Evolutionary conservation across 2,329 filamentous ascomycete genomes (phyloP).

Genomic region (Westerdykella aurantiaca): DNA sequence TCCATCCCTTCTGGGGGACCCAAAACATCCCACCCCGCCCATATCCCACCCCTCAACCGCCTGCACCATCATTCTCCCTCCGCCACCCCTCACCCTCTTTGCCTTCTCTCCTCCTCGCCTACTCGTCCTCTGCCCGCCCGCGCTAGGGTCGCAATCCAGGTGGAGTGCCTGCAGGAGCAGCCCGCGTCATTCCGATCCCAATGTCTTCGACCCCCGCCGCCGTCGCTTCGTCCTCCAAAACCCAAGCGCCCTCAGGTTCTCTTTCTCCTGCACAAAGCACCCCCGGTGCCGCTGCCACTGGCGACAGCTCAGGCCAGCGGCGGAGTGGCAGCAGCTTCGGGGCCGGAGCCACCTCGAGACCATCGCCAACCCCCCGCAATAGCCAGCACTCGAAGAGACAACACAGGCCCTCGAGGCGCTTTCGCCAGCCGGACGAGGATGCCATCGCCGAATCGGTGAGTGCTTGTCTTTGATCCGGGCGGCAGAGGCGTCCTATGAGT

Average conservation of each 20-base stretch:
- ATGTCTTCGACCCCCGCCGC: constrained; percentile 44
- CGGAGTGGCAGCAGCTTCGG: constrained; percentile 38
- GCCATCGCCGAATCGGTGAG: constrained; percentile 73
- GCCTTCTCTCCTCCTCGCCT: not conserved
- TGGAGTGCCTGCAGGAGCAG: no score
- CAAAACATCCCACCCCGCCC: constrained; percentile 13
- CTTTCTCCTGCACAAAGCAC: constrained; percentile 42
- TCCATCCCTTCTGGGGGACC: constrained; percentile 28
- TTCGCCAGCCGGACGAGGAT: constrained; percentile 74
- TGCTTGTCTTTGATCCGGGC: constrained; percentile 13
- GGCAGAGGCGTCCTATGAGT: not conserved
- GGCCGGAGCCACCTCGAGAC: constrained; percentile 34
- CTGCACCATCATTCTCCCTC: constrained; percentile 3
- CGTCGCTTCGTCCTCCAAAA: constrained; percentile 39
- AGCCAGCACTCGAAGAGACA: constrained; percentile 72
- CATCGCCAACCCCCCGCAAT: constrained; percentile 58
- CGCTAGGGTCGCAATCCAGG: not conserved
- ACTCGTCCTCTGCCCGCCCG: not conserved
- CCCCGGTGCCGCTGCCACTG: constrained; percentile 39
- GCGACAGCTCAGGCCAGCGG: constrained; percentile 41
- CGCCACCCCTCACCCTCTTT: constrained; percentile 1
- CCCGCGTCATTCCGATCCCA: constrained; percentile 14
- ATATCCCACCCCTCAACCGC: constrained; percentile 4
- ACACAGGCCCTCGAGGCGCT: constrained; percentile 74
- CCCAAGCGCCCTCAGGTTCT: constrained; percentile 32